Base-by-base conservation (phyloP, 352 stramenopile species). In the Phytophthora tentaculata region DNA sequence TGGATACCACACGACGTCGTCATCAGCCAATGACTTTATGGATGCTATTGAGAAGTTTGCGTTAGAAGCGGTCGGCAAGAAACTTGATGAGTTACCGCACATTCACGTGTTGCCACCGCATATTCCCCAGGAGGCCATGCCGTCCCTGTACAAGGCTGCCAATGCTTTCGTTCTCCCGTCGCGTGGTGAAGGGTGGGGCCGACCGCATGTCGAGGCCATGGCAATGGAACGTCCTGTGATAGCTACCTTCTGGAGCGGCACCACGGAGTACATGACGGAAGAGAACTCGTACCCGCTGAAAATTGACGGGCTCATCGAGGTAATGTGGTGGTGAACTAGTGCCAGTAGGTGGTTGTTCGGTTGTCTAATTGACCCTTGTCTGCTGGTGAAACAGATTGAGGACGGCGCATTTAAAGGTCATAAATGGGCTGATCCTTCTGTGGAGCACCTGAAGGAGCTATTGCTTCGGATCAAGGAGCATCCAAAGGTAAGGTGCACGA, bases 201-300 rank as follows among this genome's bases (percentile, higher is more conserved):
- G 95, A 16, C 93, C 94, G 14, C 91, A 98, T 60, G 90, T 97
- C 1, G 95, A 98, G 60, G 94, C 94, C 8, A 98, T 98, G 95
- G 80, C 90, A 3, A 98, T 97, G 88, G 92, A 79, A 6, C 65
- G 92, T 23, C 90, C 92, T 14, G 73, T 98, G 5, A 95, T 98
- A 32, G 90, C 92, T 16, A 98, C 92, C 9, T 97, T 95, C 65
- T 98, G 91, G 89, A 97, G 88, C 55, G 94, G 94, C 12, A 89
- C 87, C 1, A 95, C 88, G 5, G 89, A 96, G 56, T 97, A 91
- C 66, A 96, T 97, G 88, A 96, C 86, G 1, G 66, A 91, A 19
- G 74, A 85, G 16, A 97, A 97, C 66, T 94, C 88, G 45, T 97
- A 95, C 50, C 89, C 85, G 12, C 64, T 97, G 16, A 56, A 75